These are phyloP conservation scores for Alternaria brassicicola DNA, from an alignment of 2,329 filamentous ascomycete species.

Conservation along the genomic window DNA sequence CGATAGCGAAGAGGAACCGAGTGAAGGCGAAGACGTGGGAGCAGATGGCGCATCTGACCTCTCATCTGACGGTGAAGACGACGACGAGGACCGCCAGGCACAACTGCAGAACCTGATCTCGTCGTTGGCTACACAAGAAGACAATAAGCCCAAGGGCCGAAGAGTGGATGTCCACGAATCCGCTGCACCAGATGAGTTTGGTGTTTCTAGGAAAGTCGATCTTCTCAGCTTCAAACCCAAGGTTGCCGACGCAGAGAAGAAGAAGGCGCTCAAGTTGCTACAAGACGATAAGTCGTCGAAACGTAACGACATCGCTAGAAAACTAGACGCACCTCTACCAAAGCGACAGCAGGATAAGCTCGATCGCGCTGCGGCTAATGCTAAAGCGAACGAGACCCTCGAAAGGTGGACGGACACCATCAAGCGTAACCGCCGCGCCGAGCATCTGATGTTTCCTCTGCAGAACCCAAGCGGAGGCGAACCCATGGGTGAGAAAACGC, in stretches of 20 bases:
- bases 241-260: slow-evolving; percentile 75
- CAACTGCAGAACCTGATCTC: slow-evolving; percentile 73
- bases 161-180: slow-evolving; percentile 61
- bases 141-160: slow-evolving; percentile 41
- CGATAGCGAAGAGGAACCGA: slow-evolving; percentile 61
- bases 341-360: slow-evolving; percentile 86
- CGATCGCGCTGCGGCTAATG: slow-evolving; percentile 80
- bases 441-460: slow-evolving; percentile 87
- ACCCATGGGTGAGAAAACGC: slow-evolving; percentile 65
- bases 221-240: slow-evolving; percentile 76
- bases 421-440: slow-evolving; percentile 88
- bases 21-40: slow-evolving; percentile 53
- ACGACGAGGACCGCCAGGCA: slow-evolving; percentile 61
- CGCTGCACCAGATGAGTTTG: slow-evolving; percentile 65
- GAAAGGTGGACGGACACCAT: slow-evolving; percentile 94
- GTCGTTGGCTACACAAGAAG: slow-evolving; percentile 60
- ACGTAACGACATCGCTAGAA: slow-evolving; percentile 64
- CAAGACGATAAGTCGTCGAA: slow-evolving; percentile 67
- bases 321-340: slow-evolving; percentile 80
- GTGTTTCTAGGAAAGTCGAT: slow-evolving; percentile 70
- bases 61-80: slow-evolving; percentile 52
- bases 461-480: slow-evolving; percentile 71
- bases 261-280: slow-evolving; percentile 78
- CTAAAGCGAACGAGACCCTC: slow-evolving; percentile 89
- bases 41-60: slow-evolving; percentile 58